phyloP scores from a whole-genome alignment of 2,329 filamentous ascomycete species.

The Diaporthe batatas region DNA sequence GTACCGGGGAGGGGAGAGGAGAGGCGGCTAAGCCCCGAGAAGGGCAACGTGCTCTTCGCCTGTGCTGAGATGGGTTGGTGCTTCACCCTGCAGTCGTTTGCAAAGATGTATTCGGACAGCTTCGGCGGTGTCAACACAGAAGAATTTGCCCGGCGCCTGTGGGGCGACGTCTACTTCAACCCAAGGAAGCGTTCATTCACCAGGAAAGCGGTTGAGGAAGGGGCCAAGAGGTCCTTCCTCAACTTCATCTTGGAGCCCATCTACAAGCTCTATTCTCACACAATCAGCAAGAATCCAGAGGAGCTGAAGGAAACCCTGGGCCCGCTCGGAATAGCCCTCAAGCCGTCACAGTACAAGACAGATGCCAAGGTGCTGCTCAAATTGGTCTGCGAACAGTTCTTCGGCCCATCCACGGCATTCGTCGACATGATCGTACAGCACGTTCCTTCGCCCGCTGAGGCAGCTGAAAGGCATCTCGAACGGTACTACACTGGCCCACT shows the following conservation, averaged over 20 bases:
- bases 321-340: constrained; percentile 85
- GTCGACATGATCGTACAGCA: constrained; percentile 96
- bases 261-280: constrained; percentile 97
- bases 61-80: constrained; percentile 96
- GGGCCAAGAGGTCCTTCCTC: constrained; percentile 87
- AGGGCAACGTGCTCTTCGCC: constrained; percentile 97
- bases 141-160: constrained; percentile 87
- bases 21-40: constrained; percentile 90
- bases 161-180: constrained; percentile 98
- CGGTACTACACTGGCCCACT: constrained; percentile 92
- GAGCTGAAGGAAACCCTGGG: constrained; percentile 85
- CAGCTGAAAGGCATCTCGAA: constrained; percentile 81
- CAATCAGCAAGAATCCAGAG: constrained; percentile 89
- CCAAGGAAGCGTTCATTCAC: constrained; percentile 91
- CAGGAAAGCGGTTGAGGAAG: constrained; percentile 84
- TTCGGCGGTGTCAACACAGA: constrained; percentile 85
- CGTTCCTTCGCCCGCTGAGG: constrained; percentile 86
- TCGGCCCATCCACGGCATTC: constrained; percentile 88
- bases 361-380: constrained; percentile 92
- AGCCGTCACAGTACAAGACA: constrained; percentile 90
- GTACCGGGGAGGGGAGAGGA: constrained; percentile 84
- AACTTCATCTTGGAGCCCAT: constrained; percentile 96
- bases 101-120: constrained; percentile 94
- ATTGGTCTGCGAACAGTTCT: constrained; percentile 94
- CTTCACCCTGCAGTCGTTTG: constrained; percentile 93